Evolutionary conservation across 257 asterid species (phyloP), one percentile per base, ranked within the genome.

Genomic region (Nicotiana otophora): DNA sequence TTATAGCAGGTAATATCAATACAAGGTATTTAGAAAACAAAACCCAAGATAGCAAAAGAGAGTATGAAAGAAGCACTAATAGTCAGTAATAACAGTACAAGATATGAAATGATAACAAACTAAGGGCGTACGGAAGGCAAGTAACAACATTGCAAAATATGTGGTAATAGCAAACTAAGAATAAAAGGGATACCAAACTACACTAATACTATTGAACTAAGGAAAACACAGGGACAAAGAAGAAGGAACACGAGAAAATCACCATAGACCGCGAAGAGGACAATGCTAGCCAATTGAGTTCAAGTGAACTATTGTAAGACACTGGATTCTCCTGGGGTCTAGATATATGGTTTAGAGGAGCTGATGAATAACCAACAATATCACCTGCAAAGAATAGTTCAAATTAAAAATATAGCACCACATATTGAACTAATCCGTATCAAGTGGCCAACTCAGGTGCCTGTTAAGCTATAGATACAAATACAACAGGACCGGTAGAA

Each of bases 201-300:
- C 30, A 28, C 30, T 28, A 28, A 28, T 28, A 28, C 30, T 28
- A 28, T 28, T 28, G 30, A 28, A 28, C 30, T 28, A 28, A 28
- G 30, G 30, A 28, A 28, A 2, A 28, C 30, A 28, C 30, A 28
- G 30, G 30, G 30, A 81, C 2, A 68, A 69, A 84, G 39, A 77
- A 26, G 42, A 48, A 84, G 69, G 80, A 20, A 72, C 67, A 51
- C 81, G 81, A 82, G 82, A 85, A 74, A 84, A 65, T 82, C 85
- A 94, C 98, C 92, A 14, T 58, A 82, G 97, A 86, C 78, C 91
- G 96, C 85, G 87, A 88, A 77, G 91, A 86, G 74, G 92, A 84
- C 80, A 96, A 81, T 84, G 93, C 94, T 55, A 91, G 87, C 97
- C 98, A 96, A 83, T 36, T 86, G 53, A 93, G 89, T 76, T 89